These are phyloP conservation scores for Geotrichum histeridarum DNA, from an alignment of 1,139 yeast species.

Conservation along the genomic window DNA sequence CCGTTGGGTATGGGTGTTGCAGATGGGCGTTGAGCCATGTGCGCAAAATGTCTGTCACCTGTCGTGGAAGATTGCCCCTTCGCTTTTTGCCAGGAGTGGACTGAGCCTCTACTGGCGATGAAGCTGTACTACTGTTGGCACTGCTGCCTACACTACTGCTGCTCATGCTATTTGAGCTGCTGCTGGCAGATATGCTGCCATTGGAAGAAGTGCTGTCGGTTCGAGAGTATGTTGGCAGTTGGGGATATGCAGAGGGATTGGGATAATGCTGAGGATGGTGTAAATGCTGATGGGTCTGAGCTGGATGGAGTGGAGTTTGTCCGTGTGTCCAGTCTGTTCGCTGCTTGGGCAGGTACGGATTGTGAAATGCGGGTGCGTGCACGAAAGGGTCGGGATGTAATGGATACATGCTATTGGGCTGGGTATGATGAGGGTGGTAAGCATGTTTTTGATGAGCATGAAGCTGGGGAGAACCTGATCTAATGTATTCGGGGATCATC, in stretches of 20 bases:
- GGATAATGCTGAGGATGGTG: neutral
- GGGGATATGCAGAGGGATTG: neutral
- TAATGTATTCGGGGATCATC: conserved; percentile 6
- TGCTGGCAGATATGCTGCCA: neutral
- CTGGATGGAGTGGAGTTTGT: neutral
- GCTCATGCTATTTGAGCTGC: neutral
- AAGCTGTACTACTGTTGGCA: neutral
- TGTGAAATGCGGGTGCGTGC: neutral
- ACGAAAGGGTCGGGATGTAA: conserved; percentile 1
- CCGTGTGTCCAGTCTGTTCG: neutral
- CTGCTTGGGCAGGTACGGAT: neutral
- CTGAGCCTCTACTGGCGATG: neutral
- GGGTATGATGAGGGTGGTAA: neutral
- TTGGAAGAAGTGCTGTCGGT: neutral
- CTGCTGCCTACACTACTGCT: neutral
- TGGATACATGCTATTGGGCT: neutral
- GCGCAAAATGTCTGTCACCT: conserved; percentile 74
- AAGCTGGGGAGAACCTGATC: neutral
- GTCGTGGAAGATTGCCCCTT: conserved; percentile 80
- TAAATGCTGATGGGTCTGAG: neutral
- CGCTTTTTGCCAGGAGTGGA: conserved; percentile 36
- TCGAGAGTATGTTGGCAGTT: neutral
- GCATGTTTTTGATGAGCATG: neutral
- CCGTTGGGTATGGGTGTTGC: conserved; percentile 91
- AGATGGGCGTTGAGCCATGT: conserved; percentile 81